Evolutionary conservation across 441 rosid species (phyloP), one percentile per base, ranked within the genome.

Genomic region (Croton laevigatus): DNA sequence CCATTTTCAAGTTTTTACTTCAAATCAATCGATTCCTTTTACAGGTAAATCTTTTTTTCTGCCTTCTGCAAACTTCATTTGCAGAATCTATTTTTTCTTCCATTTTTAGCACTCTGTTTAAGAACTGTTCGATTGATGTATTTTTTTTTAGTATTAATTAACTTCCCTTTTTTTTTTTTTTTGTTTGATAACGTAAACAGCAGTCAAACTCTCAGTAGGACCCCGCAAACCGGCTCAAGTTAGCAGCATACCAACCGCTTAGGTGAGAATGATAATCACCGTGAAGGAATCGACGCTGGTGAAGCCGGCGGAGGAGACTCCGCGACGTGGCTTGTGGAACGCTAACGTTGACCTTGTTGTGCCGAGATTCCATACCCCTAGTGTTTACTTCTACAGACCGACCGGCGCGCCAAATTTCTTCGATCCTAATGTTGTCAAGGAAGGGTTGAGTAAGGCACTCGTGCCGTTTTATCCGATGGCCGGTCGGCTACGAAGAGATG

Each of bases 391-490:
- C 82, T 93, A 91, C 79, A 69, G 93, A 68, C 90, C 96, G 22
- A 80, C 84, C 0, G 87, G 88, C 8, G 75, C 85, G 16, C 27
- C 83, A 55, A 81, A 86, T 75, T 93, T 87, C 83, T 93, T 93
- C 61, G 89, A 91, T 42, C 79, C 90, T 0, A 48, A 70, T 57
- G 75, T 85, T 42, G 77, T 93, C 72, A 89, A 88, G 81, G 88
- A 76, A 22, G 91, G 94, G 5, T 85, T 93, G 34, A 72, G 88
- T 73, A 88, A 83, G 88, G 91, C 91, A 8, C 83, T 93, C 6
- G 89, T 93, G 65, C 90, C 88, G 17, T 93, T 93, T 78, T 91
- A 93, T 76, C 97, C 98, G 11, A 91, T 93, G 97, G 97, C 94
- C 1, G 98, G 93, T 5, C 83, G 98, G 75, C 62, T 93, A 70